A percentile compares a stretch with the other conserved stretches of the same genome.
These are phyloP conservation scores for Penicillium sclerotiorum DNA, from an alignment of 2,329 filamentous ascomycete genomes.

Conservation along the genomic window DNA sequence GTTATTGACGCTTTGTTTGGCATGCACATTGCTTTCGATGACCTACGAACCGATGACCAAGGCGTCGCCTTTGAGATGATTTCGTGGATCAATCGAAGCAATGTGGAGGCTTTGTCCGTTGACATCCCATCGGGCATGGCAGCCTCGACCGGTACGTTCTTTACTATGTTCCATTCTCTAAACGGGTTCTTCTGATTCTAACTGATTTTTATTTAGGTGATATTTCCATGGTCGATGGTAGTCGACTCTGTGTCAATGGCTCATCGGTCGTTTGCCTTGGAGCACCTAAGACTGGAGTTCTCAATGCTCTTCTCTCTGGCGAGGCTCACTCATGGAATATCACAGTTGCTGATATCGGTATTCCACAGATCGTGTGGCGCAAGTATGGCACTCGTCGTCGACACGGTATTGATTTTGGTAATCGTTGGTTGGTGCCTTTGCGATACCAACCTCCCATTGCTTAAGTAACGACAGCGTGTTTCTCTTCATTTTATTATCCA, in stretches of 20 bases:
- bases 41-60: slow-evolving; percentile 79
- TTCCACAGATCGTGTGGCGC: slow-evolving; percentile 80
- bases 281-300: slow-evolving; percentile 79
- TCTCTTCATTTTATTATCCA: background rate
- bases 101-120: slow-evolving; percentile 80
- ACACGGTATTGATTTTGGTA: slow-evolving; percentile 84
- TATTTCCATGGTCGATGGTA: slow-evolving; percentile 66
- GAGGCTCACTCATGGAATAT: slow-evolving; percentile 69
- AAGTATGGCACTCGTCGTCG: slow-evolving; percentile 79
- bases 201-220: slow-evolving; percentile 47
- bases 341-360: slow-evolving; percentile 83
- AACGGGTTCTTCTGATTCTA: too few species aligned
- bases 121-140: slow-evolving; percentile 90
- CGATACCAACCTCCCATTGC: slow-evolving; percentile 38
- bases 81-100: slow-evolving; percentile 88
- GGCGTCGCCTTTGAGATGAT: slow-evolving; percentile 85
- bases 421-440: slow-evolving; percentile 80
- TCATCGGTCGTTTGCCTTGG: slow-evolving; percentile 84
- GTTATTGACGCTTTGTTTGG: slow-evolving; percentile 89
- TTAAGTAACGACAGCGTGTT: background rate
- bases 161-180: background rate
- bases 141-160: slow-evolving; percentile 71
- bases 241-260: slow-evolving; percentile 76
- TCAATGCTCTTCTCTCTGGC: slow-evolving; percentile 71
- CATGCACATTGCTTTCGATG: slow-evolving; percentile 84